Evolutionary conservation across 2,329 filamentous ascomycete species (phyloP), one percentile per base, ranked within the genome.

Genomic region (Epichloe glyceriae): DNA sequence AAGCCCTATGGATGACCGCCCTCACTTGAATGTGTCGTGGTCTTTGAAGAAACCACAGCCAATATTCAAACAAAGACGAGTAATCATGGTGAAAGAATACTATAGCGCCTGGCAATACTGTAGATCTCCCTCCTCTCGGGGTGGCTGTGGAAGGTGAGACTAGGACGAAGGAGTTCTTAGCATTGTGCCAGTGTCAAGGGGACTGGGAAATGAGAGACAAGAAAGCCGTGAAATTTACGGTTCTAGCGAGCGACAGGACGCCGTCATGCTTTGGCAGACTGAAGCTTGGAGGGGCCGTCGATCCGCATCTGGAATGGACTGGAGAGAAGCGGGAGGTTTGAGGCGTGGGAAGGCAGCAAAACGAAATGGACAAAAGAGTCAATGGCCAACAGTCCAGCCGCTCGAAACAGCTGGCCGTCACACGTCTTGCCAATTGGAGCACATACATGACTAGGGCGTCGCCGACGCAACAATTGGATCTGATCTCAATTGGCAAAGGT

Each of bases 291-390:
- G 35, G n/a, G 38, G 8, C 34, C 46, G 22, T 14, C 42, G 45
- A 46, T 50, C 55, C 55, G 55, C 55, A 55, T 57, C 47, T 48
- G 55, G 55, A 53, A 57, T 56, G 51, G 50, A 4, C 30, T 30
- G 3, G 30, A 10, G 1, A 30, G 30, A 30, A 4, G 30, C 30
- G 30, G 30, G 30, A 30, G 30, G 30, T 1, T 30, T 30, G 10
- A 30, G 30, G 30, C 30, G 30, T 30, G 30, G 30, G 30, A 30
- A 10, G 30, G 3, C 30, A 30, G 30, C 30, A 30, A 30, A 30
- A 30, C 26, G 26, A 11, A 30, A 8, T 30, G 8, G 26, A 4
- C 8, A 10, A 42, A 42, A 22, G 19, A 22, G 40, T 5, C 10
- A 42, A 8, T 15, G 35, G 35, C 35, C 14, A 15, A 38, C 35